These are phyloP conservation scores for Pholiota molesta DNA, from an alignment of 768 basidiomycete species.

Conservation along the genomic window DNA sequence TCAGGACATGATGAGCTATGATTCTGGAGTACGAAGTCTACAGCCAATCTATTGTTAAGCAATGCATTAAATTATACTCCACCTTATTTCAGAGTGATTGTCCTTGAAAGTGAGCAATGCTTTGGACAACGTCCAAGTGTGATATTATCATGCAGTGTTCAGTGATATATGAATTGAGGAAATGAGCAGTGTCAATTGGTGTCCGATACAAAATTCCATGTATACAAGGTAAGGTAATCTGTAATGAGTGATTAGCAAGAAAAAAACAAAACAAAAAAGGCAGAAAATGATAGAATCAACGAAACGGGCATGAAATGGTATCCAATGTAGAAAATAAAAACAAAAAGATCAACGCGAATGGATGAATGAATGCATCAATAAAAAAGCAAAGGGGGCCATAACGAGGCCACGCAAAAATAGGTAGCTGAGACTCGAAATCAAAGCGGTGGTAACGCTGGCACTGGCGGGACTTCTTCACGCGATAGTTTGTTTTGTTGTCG, in stretches of 20 bases:
- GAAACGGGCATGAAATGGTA: conserved; percentile 2
- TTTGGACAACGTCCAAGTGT: too few relatives aligned
- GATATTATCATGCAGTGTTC: neutral
- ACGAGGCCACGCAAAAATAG: neutral
- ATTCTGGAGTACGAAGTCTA: neutral
- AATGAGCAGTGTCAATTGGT: conserved; percentile 5
- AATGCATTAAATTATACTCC: conserved; percentile 1
- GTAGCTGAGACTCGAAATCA: neutral
- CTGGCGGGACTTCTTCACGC: conserved; percentile 35
- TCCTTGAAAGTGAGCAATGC: too few relatives aligned
- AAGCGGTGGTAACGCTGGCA: conserved; percentile 39
- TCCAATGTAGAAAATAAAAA: neutral
- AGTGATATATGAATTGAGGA: neutral
- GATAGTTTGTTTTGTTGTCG: conserved; percentile 41
- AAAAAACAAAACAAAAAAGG: neutral
- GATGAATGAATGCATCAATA: neutral
- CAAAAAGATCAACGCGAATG: neutral
- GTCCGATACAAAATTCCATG: conserved; percentile 7
- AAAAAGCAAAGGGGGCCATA: neutral
- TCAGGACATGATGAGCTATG: conserved; percentile 18
- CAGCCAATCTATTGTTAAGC: neutral
- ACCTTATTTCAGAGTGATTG: neutral
- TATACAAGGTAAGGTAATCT: conserved; percentile 7
- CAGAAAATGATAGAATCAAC: neutral
- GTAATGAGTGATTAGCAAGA: neutral